Evolutionary conservation across 2,329 filamentous ascomycete genomes (phyloP).

Genomic region (Fusarium sulawesiense): DNA sequence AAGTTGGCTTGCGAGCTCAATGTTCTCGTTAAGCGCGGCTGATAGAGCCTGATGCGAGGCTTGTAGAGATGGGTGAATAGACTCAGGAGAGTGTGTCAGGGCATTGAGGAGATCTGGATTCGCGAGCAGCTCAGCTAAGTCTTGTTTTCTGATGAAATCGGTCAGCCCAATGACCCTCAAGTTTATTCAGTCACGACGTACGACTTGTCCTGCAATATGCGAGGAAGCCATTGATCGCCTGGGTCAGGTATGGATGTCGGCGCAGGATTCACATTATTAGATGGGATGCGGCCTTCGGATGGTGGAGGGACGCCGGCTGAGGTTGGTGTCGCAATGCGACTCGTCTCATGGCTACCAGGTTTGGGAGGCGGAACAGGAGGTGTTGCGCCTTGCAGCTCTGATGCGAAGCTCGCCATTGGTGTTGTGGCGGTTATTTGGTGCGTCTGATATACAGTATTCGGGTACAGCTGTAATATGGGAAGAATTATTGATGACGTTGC

Average conservation of each 20-base stretch:
- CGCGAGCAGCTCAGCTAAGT: constrained; percentile 77
- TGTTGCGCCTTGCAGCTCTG: constrained; percentile 47
- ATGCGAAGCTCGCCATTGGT: constrained; percentile 48
- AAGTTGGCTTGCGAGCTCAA: constrained; percentile 74
- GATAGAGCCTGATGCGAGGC: constrained; percentile 74
- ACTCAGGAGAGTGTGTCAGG: constrained; percentile 74
- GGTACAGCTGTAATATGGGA: not conserved
- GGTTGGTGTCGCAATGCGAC: constrained; percentile 73
- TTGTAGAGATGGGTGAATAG: constrained; percentile 77
- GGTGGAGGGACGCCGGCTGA: constrained; percentile 59
- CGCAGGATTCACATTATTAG: constrained; percentile 37
- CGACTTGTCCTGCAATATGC: constrained; percentile 83
- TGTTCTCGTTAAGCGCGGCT: constrained; percentile 75
- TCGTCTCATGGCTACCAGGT: constrained; percentile 74
- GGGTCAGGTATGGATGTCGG: constrained; percentile 63
- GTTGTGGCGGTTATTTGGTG: not conserved
- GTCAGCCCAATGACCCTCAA: constrained; percentile 27
- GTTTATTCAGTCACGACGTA: constrained; percentile 56
- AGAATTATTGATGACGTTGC: not conserved
- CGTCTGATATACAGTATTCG: not conserved
- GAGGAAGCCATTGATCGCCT: constrained; percentile 82
- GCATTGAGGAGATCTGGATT: constrained; percentile 75
- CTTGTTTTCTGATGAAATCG: constrained; percentile 70
- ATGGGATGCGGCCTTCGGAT: constrained; percentile 47
- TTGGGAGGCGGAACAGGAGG: constrained; percentile 80